Evolutionary conservation across 2,329 filamentous ascomycete genomes (phyloP).

Genomic region (Clonostachys rosea): DNA sequence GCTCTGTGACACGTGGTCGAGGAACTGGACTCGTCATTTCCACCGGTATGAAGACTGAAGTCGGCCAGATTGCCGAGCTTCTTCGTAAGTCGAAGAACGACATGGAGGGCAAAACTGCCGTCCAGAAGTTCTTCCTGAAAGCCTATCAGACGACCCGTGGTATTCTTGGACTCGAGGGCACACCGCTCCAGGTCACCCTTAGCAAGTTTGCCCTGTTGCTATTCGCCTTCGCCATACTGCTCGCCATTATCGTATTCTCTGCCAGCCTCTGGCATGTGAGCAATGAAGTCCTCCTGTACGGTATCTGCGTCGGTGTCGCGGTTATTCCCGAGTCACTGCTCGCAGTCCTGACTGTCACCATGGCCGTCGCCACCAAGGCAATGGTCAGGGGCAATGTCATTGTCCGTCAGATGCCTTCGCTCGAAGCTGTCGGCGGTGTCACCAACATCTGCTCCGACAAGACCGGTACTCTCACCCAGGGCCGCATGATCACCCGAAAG

Average conservation of each 20-base stretch:
- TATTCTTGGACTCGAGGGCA: slow-evolving; percentile 66
- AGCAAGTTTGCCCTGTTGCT: slow-evolving; percentile 80
- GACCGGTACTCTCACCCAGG: slow-evolving; percentile 62
- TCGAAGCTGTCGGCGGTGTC: slow-evolving; percentile 66
- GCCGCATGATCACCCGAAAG: slow-evolving; percentile 62
- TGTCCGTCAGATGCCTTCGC: slow-evolving; percentile 58
- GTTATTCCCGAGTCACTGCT: slow-evolving; percentile 65
- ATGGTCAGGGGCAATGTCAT: slow-evolving; percentile 64
- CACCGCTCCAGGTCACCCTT: slow-evolving; percentile 79
- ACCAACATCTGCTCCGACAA: slow-evolving; percentile 69
- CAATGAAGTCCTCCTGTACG: slow-evolving; percentile 56
- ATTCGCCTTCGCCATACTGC: slow-evolving; percentile 64
- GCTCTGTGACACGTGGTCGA: slow-evolving; percentile 67
- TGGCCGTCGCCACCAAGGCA: slow-evolving; percentile 60
- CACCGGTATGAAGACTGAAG: slow-evolving; percentile 71
- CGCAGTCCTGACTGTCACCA: slow-evolving; percentile 67
- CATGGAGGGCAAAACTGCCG: slow-evolving; percentile 31
- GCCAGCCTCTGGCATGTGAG: slow-evolving; percentile 48
- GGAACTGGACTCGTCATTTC: slow-evolving; percentile 64
- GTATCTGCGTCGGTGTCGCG: slow-evolving; percentile 56
- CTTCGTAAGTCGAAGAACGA: slow-evolving; percentile 52
- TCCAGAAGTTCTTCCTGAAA: slow-evolving; percentile 35
- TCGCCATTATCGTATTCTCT: slow-evolving; percentile 58
- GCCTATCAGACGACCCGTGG: slow-evolving; percentile 38
- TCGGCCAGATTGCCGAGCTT: slow-evolving; percentile 70